Evolutionary conservation across 306 rosid genomes (phyloP).

Genomic region (Fragaria ananassa): DNA sequence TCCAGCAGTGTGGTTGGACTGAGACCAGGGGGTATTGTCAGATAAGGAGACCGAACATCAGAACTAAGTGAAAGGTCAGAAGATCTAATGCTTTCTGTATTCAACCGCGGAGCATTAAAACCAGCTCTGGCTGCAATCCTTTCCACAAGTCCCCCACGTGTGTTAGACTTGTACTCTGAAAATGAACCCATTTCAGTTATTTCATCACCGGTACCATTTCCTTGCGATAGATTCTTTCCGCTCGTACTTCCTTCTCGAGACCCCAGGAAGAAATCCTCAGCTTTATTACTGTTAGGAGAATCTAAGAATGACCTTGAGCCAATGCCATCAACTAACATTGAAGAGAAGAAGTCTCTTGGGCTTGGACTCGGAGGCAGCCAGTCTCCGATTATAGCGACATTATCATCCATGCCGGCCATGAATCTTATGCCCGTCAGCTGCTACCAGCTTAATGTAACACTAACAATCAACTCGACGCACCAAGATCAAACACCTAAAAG

Average conservation of each 20-base stretch:
- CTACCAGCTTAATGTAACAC: constrained; percentile 28
- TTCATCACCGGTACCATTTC: constrained; percentile 36
- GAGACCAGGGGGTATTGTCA: constrained; percentile 88
- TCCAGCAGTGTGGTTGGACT: constrained; percentile 94
- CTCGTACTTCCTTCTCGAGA: constrained; percentile 29
- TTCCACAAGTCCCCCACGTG: constrained; percentile 71
- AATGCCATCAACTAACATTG: constrained; percentile 58
- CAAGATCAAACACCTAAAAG: constrained; percentile 31
- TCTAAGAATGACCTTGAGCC: constrained; percentile 44
- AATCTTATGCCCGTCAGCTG: not conserved
- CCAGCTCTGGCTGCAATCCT: constrained; percentile 94
- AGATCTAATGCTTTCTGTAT: constrained; percentile 77
- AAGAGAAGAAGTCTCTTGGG: constrained; percentile 64
- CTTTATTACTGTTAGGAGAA: constrained; percentile 37
- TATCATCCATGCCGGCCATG: constrained; percentile 87
- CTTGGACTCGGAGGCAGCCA: constrained; percentile 80
- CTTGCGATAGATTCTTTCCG: constrained; percentile 27
- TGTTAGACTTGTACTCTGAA: constrained; percentile 40
- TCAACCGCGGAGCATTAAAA: constrained; percentile 92
- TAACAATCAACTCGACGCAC: constrained; percentile 17
- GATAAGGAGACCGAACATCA: constrained; percentile 65
- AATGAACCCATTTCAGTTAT: constrained; percentile 29
- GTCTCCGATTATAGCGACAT: constrained; percentile 55
- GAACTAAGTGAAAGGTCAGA: constrained; percentile 58
- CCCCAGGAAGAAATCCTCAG: constrained; percentile 46